Evolutionary conservation across 139 green algal species (phyloP).

Genomic region (Raphidocelis subcapitata): DNA sequence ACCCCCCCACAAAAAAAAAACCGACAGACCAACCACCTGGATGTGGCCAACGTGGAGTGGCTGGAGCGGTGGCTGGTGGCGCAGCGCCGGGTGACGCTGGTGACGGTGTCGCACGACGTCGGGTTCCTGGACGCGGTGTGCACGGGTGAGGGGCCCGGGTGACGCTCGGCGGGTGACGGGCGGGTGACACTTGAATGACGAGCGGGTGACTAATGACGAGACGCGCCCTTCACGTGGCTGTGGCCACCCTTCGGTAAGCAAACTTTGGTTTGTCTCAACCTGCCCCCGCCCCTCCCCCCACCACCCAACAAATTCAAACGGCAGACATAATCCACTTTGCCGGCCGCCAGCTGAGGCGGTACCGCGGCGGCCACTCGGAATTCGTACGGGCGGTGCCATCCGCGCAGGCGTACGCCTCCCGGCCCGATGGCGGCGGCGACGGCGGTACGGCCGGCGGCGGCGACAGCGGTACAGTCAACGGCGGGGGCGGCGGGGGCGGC

Average conservation of each 20-base stretch:
- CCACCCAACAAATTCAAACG: too few relatives aligned
- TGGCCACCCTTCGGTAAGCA: too few relatives aligned
- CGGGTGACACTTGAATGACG: too few relatives aligned
- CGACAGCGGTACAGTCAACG: too few relatives aligned
- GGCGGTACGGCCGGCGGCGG: too few relatives aligned
- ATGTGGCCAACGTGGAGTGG: constrained; percentile 85
- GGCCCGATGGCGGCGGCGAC: constrained; percentile 66
- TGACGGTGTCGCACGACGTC: constrained; percentile 89
- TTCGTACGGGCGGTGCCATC: constrained; percentile 86
- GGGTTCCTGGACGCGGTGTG: constrained; percentile 84
- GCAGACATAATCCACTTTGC: constrained; percentile 87
- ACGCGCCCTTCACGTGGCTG: too few relatives aligned
- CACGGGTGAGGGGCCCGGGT: constrained; percentile 33
- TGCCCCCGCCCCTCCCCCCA: too few relatives aligned
- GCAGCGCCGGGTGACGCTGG: constrained; percentile 66
- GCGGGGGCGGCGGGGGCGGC: too few relatives aligned
- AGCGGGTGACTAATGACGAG: too few relatives aligned
- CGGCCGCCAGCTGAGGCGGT: constrained; percentile 74
- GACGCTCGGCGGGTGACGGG: too few relatives aligned
- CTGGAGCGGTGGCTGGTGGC: constrained; percentile 79
- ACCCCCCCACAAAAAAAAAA: too few relatives aligned
- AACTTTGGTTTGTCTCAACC: too few relatives aligned
- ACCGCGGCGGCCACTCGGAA: constrained; percentile 86
- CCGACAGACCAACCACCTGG: constrained; percentile 87
- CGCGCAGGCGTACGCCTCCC: constrained; percentile 86